Base-by-base conservation (phyloP, 2,329 filamentous ascomycete genomes). In the Helicocarpus griseus region DNA sequence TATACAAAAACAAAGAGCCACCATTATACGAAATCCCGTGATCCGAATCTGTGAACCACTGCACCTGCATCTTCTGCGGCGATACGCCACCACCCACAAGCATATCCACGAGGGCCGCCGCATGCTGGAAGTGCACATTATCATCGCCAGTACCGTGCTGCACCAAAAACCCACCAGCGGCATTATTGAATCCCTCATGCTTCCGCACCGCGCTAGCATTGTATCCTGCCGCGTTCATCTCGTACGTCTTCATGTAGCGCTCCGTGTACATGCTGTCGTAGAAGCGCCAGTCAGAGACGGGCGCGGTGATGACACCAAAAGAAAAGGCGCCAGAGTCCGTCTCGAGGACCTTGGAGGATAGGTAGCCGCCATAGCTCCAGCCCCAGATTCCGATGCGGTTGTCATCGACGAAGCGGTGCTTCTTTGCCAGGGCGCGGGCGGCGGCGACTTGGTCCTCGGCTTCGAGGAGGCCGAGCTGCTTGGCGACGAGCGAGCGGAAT, bases 231-330 rank as follows among this genome's bases (percentile, higher is more conserved):
- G 67, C 68, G 60, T 86, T 86, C 38, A 69, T 66, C 2, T 70
- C 67, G 1, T 76, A 73, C 1, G 73, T 78, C 67, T 85, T 85
- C 83, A 87, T 86, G 69, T 85, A 87, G 9, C 83, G 77, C 65
- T 87, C 83, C 0, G 83, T 85, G 63, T 86, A 87, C 72, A 86
- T 79, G 51, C 75, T 78, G 64, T 87, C 82, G 65, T 87, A 87
- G 69, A 86, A 81, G 1, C 82, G 76, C 80, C 81, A 86, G 67
- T 87, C 83, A 2, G 74, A 75, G 0, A 86, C 82, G 0, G 83
- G 83, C 0, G 83, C 83, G 0, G 80, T 81, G 58, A 83, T 81
- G 8, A 86, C 65, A 0, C 76, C 83, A 6, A 82, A 75, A 0
- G 79, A 77, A 63, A 87, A 85, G 14, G 77, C 76, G 1, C 77